Evolutionary conservation across 1,139 yeast species (phyloP).

Genomic region (Scheffersomyces lignicola): DNA sequence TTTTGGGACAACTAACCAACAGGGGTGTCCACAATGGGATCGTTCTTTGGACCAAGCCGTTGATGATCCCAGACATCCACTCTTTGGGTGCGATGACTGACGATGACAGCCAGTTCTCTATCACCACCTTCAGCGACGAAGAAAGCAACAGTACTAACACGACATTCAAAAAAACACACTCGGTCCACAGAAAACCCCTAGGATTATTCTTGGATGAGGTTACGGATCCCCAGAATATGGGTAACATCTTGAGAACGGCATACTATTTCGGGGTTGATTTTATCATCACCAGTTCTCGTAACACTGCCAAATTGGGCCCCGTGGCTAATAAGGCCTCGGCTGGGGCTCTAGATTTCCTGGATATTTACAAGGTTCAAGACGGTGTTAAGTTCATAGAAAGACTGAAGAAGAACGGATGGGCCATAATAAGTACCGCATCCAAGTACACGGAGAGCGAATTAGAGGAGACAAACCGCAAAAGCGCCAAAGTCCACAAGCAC

Average conservation of each 20-base stretch:
- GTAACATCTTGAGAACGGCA: slow-evolving; percentile 82
- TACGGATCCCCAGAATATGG: slow-evolving; percentile 88
- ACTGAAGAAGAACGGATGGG: slow-evolving; percentile 66
- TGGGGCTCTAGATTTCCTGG: slow-evolving; percentile 82
- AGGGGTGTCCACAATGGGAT: slow-evolving; percentile 84
- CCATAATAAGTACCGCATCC: slow-evolving; percentile 62
- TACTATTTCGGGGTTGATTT: slow-evolving; percentile 85
- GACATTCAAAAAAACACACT: background rate
- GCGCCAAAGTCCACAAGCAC: slow-evolving; percentile 18
- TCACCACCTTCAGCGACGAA: background rate
- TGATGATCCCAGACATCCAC: slow-evolving; percentile 45
- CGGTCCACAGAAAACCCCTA: slow-evolving; percentile 49
- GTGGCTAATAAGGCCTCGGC: slow-evolving; percentile 79
- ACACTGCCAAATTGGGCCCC: slow-evolving; percentile 75
- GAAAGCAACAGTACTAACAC: background rate
- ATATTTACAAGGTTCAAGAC: slow-evolving; percentile 56
- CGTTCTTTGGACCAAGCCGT: slow-evolving; percentile 66
- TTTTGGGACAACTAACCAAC: slow-evolving; percentile 58
- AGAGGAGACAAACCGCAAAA: slow-evolving; percentile 20
- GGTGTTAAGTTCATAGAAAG: slow-evolving; percentile 64
- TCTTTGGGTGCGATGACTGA: slow-evolving; percentile 29
- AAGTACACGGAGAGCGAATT: slow-evolving; percentile 23
- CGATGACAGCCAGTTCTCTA: slow-evolving; percentile 25
- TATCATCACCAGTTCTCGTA: slow-evolving; percentile 65
- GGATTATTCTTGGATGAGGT: slow-evolving; percentile 81